Evolutionary conservation across 306 rosid genomes (phyloP).

Genomic region (Amphicarpaea edgeworthii): DNA sequence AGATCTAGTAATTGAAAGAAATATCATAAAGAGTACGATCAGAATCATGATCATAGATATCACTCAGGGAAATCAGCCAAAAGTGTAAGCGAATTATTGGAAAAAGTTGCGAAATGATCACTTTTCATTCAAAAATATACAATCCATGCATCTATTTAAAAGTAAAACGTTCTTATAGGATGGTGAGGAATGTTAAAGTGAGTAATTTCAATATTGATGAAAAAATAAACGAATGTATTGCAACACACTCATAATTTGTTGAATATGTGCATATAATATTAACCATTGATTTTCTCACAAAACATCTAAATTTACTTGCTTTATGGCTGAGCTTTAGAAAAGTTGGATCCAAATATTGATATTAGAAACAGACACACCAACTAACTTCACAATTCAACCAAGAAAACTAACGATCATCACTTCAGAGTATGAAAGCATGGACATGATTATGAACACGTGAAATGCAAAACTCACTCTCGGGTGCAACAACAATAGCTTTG

Average conservation of each 20-base stretch:
- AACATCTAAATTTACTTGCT: too few relatives aligned
- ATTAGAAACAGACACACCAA: not conserved
- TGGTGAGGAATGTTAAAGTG: too few relatives aligned
- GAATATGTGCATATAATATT: too few relatives aligned
- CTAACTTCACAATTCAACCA: not conserved
- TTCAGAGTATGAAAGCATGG: not conserved
- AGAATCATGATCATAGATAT: not conserved
- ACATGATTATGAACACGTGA: not conserved
- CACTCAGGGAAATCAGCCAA: not conserved
- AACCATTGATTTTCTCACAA: too few relatives aligned
- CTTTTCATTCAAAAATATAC: not conserved
- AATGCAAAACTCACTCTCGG: conserved; percentile 44
- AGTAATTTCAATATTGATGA: too few relatives aligned
- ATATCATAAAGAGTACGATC: not conserved
- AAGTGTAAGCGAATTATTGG: not conserved
- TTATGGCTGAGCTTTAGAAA: too few relatives aligned
- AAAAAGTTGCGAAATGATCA: not conserved
- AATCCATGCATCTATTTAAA: not conserved
- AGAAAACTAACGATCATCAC: conserved; percentile 4
- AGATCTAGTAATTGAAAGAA: not conserved
- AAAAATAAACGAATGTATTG: too few relatives aligned
- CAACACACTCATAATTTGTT: too few relatives aligned
- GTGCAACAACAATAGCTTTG: conserved; percentile 46
- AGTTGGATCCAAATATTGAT: not conserved
- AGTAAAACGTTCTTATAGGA: too few relatives aligned